These are phyloP conservation scores for Hypoxylon sp. DNA, from an alignment of 2,329 filamentous ascomycete genomes.

Conservation along the genomic window DNA sequence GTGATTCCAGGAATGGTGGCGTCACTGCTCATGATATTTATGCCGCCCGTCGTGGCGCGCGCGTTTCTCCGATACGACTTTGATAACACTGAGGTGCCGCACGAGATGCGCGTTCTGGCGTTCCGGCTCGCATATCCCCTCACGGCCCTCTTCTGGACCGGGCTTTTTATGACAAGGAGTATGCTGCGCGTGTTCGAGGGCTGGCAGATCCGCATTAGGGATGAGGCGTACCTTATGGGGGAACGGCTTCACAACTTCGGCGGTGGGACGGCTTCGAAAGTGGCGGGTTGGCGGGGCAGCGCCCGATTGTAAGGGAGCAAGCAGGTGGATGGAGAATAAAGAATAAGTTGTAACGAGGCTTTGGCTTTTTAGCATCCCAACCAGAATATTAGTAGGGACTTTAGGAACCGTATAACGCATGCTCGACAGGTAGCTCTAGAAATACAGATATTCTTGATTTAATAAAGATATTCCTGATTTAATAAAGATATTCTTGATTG, in stretches of 20 bases:
- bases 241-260: constrained; percentile 92
- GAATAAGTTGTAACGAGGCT: neutral
- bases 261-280: constrained; percentile 45
- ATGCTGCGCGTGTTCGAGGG: constrained; percentile 72
- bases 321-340: neutral
- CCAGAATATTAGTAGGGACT: too few relatives aligned
- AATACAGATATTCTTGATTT: too few relatives aligned
- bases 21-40: constrained; percentile 70
- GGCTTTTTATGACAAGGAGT: constrained; percentile 60
- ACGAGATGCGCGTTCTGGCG: constrained; percentile 52
- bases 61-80: constrained; percentile 55
- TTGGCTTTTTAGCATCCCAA: too few relatives aligned
- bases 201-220: constrained; percentile 86
- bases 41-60: constrained; percentile 72
- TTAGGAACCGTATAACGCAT: too few relatives aligned
- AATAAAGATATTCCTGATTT: too few relatives aligned
- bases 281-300: constrained; percentile 43
- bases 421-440: neutral
- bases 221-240: constrained; percentile 96
- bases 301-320: constrained; percentile 42
- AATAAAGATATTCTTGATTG: too few relatives aligned
- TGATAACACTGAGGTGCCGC: constrained; percentile 40
- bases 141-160: constrained; percentile 62
- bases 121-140: constrained; percentile 78
- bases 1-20: constrained; percentile 78